These are phyloP conservation scores for Mycena albidolilacea DNA, from an alignment of 768 basidiomycete genomes.

Conservation along the genomic window DNA sequence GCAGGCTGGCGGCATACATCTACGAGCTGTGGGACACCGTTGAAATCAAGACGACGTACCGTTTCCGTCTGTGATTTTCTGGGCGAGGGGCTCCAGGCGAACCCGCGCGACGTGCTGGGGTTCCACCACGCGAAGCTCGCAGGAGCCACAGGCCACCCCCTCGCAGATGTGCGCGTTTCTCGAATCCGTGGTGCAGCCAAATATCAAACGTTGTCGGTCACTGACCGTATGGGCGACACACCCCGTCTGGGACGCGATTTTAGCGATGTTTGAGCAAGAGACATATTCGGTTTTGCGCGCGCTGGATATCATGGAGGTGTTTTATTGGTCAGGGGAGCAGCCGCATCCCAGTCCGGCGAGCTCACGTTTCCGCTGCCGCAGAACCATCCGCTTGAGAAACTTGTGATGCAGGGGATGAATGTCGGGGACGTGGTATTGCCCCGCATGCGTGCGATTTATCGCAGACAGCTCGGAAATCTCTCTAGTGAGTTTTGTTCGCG, in stretches of 20 bases:
- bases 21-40: too few relatives aligned
- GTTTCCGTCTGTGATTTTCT: too few relatives aligned
- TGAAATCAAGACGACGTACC: too few relatives aligned
- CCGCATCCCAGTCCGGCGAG: not conserved
- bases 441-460: constrained; percentile 6
- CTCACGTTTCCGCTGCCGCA: constrained; percentile 14
- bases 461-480: not conserved
- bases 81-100: too few relatives aligned
- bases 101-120: too few relatives aligned
- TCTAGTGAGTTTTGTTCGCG: too few relatives aligned
- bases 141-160: not conserved
- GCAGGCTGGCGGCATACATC: too few relatives aligned
- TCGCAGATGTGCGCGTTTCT: constrained; percentile 10
- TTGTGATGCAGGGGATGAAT: constrained; percentile 10
- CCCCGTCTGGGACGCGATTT: constrained; percentile 19
- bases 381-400: constrained; percentile 21
- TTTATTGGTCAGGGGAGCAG: not conserved
- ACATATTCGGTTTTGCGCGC: constrained; percentile 17
- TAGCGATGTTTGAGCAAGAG: constrained; percentile 12
- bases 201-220: constrained; percentile 16
- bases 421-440: constrained; percentile 28
- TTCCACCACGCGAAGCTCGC: too few relatives aligned
- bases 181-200: constrained; percentile 17
- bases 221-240: constrained; percentile 12
- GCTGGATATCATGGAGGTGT: constrained; percentile 19